Conservation (phyloP, 306 rosid genomes). For the Canavalia ensiformis region DNA sequence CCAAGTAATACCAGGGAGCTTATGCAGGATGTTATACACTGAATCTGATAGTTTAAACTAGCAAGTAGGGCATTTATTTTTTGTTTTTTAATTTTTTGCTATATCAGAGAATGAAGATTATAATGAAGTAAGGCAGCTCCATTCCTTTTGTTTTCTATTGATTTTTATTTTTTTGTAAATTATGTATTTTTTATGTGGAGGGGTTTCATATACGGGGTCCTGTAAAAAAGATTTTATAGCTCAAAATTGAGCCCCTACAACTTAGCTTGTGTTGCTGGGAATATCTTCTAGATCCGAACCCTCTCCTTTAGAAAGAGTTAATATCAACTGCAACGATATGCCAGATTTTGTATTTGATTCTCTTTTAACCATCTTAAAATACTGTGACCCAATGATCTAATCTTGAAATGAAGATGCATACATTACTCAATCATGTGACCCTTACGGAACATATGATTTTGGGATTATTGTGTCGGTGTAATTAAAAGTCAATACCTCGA, state of each 20-base stretch:
- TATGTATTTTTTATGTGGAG: neutral
- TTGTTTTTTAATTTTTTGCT: neutral
- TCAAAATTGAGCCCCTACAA: neutral
- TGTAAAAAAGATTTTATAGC: neutral
- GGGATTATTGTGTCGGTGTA: neutral
- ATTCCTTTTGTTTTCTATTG: neutral
- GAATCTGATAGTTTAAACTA: constrained; percentile 20
- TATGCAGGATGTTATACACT: constrained; percentile 43
- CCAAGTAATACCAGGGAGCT: constrained; percentile 32
- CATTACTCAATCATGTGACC: neutral
- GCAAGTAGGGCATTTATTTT: constrained; percentile 4
- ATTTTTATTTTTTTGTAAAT: neutral
- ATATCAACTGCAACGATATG: neutral
- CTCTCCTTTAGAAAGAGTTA: neutral
- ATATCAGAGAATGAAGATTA: neutral
- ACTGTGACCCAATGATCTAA: neutral
- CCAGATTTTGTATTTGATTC: neutral
- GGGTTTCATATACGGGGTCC: neutral
- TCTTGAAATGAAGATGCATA: neutral
- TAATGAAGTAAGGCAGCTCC: constrained; percentile 45
- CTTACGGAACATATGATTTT: neutral
- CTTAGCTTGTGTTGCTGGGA: neutral
- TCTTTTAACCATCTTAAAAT: neutral
- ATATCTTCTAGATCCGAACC: neutral
- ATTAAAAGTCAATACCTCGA: neutral